Base-by-base conservation (phyloP, 163 green algal genomes). In the Chlamydomonas reinhardtii region DNA sequence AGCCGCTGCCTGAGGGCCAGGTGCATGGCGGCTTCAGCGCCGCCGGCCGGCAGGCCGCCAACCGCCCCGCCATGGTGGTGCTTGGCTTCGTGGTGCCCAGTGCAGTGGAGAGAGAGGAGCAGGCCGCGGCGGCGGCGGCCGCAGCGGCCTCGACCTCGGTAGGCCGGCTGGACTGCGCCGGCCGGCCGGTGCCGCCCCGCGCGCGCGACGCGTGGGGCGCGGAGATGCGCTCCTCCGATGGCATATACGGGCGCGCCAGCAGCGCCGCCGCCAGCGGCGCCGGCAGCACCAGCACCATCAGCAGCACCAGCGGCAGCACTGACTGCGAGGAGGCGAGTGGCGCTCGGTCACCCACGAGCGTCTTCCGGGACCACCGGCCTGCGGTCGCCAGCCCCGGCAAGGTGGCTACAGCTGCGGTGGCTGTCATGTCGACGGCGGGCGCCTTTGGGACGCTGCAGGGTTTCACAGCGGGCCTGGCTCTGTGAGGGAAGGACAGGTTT, bases 61-160 rank as follows among this genome's bases (percentile, higher is more conserved):
- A n/a, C 64, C 64, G 29, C 6, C 72, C 72, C 0, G 39, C 65
- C n/a, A 37, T 54, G 1, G 79, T 85, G 9, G 79, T 85, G 32
- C 52, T 31, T 0, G 79, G 79, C 52, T 85, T 85, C 25, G 68
- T 73, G 31, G 68, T 85, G 35, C 34, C 56, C 29, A 32, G 9
- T 3, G 74, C 31, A 11, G 64, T 35, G 29, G 15, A 71, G 64
- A 29, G 15, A n/a, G n/a, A 35, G 64, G 64, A 71, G 64, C 27
- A 20, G 15, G 64, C 29, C 4, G 15, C 9, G 24, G n/a, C 48
- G 14, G 48, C 48, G 6, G 9, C 48, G 48, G 48, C 48, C 8
- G 48, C 6, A 17, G 48, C 48, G 9, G 48, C 48, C 14, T 54
- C 43, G 11, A 11, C 8, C 8, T 6, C 43, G 43, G 43, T 11